Evolutionary conservation across 352 stramenopile species (phyloP).

Genomic region (Globisporangium ultimum): DNA sequence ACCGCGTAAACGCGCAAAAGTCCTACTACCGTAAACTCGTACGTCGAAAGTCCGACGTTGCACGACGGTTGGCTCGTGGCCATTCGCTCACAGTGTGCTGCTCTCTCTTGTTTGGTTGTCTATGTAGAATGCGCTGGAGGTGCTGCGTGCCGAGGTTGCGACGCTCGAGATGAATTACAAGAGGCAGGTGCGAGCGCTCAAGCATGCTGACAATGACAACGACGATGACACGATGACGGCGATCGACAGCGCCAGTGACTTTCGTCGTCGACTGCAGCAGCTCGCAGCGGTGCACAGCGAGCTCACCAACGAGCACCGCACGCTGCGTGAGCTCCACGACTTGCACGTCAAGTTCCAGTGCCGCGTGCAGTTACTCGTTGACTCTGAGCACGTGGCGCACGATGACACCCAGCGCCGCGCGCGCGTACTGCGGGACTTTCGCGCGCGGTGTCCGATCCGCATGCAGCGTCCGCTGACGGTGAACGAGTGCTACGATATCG

Average conservation of each 20-base stretch:
- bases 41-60: neutral
- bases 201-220: no score
- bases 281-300: conserved; percentile 16
- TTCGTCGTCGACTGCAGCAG: conserved; percentile 12
- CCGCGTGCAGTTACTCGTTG: conserved; percentile 20
- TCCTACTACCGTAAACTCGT: conserved; percentile 36
- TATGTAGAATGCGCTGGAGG: conserved; percentile 20
- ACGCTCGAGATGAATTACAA: conserved; percentile 24
- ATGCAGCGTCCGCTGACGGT: conserved; percentile 23
- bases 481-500: conserved; percentile 29
- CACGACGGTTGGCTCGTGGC: no score
- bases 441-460: conserved; percentile 6
- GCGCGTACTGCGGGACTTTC: conserved; percentile 4
- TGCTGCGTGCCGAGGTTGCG: conserved; percentile 24
- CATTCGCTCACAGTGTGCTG: no score
- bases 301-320: conserved; percentile 22
- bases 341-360: conserved; percentile 25
- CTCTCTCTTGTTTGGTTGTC: neutral
- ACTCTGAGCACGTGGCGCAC: conserved; percentile 5
- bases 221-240: conserved; percentile 4
- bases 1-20: conserved; percentile 32
- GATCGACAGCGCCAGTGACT: conserved; percentile 5
- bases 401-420: conserved; percentile 3
- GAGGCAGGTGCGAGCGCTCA: conserved; percentile 3
- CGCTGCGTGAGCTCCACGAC: conserved; percentile 16